Evolutionary conservation across 78 protist genomes (phyloP).

Genomic region (Dictyostelium capitatum): DNA sequence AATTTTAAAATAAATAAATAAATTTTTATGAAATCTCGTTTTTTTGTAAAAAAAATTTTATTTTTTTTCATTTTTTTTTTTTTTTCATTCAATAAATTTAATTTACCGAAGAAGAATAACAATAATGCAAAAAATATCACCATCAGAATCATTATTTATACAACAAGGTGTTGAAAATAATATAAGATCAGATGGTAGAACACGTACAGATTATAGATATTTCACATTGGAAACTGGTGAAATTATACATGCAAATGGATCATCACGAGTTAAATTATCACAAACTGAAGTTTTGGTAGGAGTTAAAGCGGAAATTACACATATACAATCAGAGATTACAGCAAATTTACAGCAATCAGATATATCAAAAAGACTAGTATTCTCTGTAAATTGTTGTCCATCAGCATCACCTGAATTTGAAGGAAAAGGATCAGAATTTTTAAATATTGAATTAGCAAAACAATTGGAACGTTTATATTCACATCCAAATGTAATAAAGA

Average conservation of each 20-base stretch:
- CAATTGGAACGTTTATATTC: slow-evolving; percentile 64
- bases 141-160: slow-evolving; percentile 59
- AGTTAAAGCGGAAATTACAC: slow-evolving; percentile 77
- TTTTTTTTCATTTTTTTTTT: too few species aligned
- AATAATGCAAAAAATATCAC: slow-evolving; percentile 66
- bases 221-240: slow-evolving; percentile 70
- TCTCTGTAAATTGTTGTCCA: slow-evolving; percentile 70
- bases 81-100: too few species aligned
- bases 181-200: slow-evolving; percentile 79
- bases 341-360: neutral
- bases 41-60: neutral
- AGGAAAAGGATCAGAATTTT: slow-evolving; percentile 63
- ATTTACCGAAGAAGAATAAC: too few species aligned
- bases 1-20: neutral
- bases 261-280: slow-evolving; percentile 59
- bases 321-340: slow-evolving; percentile 17
- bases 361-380: slow-evolving; percentile 44
- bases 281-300: slow-evolving; percentile 84
- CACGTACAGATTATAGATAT: slow-evolving; percentile 76
- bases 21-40: neutral
- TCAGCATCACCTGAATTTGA: slow-evolving; percentile 87
- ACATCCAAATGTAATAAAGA: slow-evolving; percentile 17
- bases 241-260: slow-evolving; percentile 79
- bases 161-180: slow-evolving; percentile 66
- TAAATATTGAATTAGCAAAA: slow-evolving; percentile 79